These are phyloP conservation scores for Tulasnella sp. DNA, from an alignment of 768 basidiomycete genomes.

Conservation along the genomic window DNA sequence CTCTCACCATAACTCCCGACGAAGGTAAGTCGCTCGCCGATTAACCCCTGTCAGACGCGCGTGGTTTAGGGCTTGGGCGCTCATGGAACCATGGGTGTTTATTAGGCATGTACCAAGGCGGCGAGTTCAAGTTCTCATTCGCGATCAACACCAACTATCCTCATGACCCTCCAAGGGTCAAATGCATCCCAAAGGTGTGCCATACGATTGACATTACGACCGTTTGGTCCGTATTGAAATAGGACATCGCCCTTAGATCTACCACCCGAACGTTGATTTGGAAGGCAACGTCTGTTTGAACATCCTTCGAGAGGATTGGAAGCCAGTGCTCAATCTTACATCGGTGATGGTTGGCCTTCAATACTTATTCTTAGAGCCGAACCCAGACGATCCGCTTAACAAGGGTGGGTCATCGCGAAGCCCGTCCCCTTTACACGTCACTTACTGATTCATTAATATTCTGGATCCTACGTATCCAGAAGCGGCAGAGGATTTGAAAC, in stretches of 20 bases:
- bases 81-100: neutral
- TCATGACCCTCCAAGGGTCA: slow-evolving; percentile 98
- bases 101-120: slow-evolving; percentile 96
- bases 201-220: neutral
- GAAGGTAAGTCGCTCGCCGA: slow-evolving; percentile 55
- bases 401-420: slow-evolving; percentile 89
- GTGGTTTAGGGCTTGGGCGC: too few species aligned
- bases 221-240: neutral
- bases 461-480: too few species aligned
- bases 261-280: slow-evolving; percentile 96
- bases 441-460: too few species aligned
- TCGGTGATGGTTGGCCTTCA: slow-evolving; percentile 98
- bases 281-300: slow-evolving; percentile 98
- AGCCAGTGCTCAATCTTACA: slow-evolving; percentile 94
- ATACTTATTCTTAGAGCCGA: slow-evolving; percentile 97
- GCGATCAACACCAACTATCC: slow-evolving; percentile 96
- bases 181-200: slow-evolving; percentile 84
- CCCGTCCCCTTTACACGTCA: neutral
- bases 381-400: slow-evolving; percentile 96
- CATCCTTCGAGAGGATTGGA: slow-evolving; percentile 99
- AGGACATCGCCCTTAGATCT: slow-evolving; percentile 52
- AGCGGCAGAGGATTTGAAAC: slow-evolving; percentile 88
- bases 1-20: slow-evolving; percentile 88
- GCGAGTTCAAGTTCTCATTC: slow-evolving; percentile 87
- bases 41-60: neutral